Evolutionary conservation across 202 grass and related monocot genomes (phyloP).

Genomic region (Setaria viridis): DNA sequence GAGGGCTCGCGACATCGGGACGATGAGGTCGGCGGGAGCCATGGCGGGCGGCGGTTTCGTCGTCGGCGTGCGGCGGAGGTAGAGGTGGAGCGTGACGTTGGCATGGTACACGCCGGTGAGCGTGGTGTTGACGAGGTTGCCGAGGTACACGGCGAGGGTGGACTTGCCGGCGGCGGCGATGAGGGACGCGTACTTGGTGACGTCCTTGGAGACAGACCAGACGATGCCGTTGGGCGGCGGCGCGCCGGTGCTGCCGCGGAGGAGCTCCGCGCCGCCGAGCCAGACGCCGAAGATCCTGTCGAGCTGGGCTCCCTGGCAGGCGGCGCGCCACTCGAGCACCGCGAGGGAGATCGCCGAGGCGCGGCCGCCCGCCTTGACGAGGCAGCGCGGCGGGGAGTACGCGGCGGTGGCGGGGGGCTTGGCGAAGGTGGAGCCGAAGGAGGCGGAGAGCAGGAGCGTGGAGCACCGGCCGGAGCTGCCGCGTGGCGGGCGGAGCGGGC

Average conservation of each 20-base stretch:
- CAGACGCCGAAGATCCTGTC: constrained; percentile 63
- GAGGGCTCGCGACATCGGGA: constrained; percentile 50
- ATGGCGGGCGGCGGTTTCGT: not conserved
- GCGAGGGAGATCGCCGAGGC: constrained; percentile 44
- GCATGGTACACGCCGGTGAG: constrained; percentile 67
- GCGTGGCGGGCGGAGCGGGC: constrained; percentile 32
- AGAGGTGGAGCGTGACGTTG: constrained; percentile 70
- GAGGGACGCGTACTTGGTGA: constrained; percentile 78
- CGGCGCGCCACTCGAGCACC: constrained; percentile 51
- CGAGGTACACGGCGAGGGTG: constrained; percentile 58
- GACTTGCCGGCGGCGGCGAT: constrained; percentile 37
- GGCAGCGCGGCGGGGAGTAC: constrained; percentile 43
- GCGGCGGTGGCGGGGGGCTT: constrained; percentile 39
- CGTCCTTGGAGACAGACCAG: constrained; percentile 76
- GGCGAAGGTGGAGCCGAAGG: constrained; percentile 49
- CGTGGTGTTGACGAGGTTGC: constrained; percentile 48
- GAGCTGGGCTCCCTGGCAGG: constrained; percentile 47
- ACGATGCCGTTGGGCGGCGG: constrained; percentile 53
- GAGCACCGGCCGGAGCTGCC: constrained; percentile 51
- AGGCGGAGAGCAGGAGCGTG: constrained; percentile 47
- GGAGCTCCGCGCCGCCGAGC: constrained; percentile 61
- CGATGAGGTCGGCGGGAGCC: constrained; percentile 58
- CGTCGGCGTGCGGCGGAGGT: constrained; percentile 46
- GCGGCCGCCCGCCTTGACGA: constrained; percentile 15
- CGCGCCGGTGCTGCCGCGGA: constrained; percentile 51